A percentile compares a stretch with the other conserved stretches of the same genome.
phyloP scores from a whole-genome alignment of 768 basidiomycete species.

The Strobilomyces confusus region DNA sequence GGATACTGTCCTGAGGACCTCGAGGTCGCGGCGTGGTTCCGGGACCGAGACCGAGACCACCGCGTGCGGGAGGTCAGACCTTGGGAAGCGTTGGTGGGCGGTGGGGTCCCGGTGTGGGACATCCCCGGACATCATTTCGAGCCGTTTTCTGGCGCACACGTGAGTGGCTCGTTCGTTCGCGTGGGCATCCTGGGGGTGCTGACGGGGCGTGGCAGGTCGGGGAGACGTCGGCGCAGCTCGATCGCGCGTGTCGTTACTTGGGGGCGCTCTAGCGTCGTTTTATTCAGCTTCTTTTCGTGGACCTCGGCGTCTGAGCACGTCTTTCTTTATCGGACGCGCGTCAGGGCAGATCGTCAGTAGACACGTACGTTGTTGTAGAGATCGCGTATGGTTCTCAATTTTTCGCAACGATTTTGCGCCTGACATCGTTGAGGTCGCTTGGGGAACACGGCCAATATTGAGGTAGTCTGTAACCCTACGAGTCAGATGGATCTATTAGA shows the following conservation, averaged over 20 bases:
- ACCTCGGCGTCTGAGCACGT: too few relatives aligned
- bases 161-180: conserved; percentile 29
- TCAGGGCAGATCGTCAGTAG: too few relatives aligned
- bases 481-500: too few relatives aligned
- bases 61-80: conserved; percentile 28
- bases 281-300: too few relatives aligned
- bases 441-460: too few relatives aligned
- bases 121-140: conserved; percentile 68
- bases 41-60: conserved; percentile 35
- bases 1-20: conserved; percentile 36
- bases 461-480: too few relatives aligned
- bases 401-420: too few relatives aligned
- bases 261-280: background rate
- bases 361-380: too few relatives aligned
- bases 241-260: conserved; percentile 17
- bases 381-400: too few relatives aligned
- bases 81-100: conserved; percentile 47
- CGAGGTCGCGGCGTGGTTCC: conserved; percentile 48
- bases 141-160: conserved; percentile 49
- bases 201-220: conserved; percentile 12
- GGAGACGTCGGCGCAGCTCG: conserved; percentile 24
- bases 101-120: conserved; percentile 41
- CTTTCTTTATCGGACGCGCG: too few relatives aligned
- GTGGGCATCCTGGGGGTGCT: background rate
- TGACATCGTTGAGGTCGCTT: too few relatives aligned